phyloP scores from a whole-genome alignment of 2,329 filamentous ascomycete species.

The Aspergillus novofumigatus region DNA sequence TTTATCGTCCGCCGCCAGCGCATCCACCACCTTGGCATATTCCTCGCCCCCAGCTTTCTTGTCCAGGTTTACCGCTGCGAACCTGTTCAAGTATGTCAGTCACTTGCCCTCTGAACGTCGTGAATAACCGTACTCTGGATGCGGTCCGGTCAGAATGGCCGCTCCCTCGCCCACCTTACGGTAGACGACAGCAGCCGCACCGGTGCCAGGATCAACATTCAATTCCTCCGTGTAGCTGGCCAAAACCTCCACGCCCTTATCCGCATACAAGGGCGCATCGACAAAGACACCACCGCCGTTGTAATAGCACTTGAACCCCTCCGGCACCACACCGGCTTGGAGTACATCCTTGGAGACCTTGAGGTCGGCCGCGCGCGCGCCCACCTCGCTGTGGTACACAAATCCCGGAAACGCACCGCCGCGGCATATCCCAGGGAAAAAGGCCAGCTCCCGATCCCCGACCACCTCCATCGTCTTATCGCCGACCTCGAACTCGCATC shows the following conservation, averaged over 20 bases:
- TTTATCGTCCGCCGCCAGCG: conserved; percentile 64
- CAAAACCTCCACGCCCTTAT: conserved; percentile 70
- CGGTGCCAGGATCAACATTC: conserved; percentile 69
- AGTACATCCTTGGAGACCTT: conserved; percentile 61
- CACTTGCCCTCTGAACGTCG: conserved; percentile 3
- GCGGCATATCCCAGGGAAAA: conserved; percentile 82
- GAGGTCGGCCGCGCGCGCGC: conserved; percentile 69
- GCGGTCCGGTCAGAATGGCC: conserved; percentile 77
- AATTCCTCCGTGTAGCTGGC: conserved; percentile 73
- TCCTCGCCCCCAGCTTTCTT: conserved; percentile 61
- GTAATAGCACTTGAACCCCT: conserved; percentile 73
- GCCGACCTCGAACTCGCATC: conserved; percentile 90
- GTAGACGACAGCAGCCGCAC: conserved; percentile 75
- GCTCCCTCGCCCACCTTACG: conserved; percentile 77
- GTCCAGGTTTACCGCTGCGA: conserved; percentile 73
- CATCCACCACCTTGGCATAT: conserved; percentile 67
- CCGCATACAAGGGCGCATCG: conserved; percentile 60
- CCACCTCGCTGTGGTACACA: conserved; percentile 80
- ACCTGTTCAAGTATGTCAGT: conserved; percentile 51
- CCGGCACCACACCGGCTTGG: conserved; percentile 49
- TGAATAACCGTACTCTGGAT: conserved; percentile 71
- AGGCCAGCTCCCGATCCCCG: conserved; percentile 76
- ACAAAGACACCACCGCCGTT: conserved; percentile 95
- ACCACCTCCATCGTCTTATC: conserved; percentile 77
- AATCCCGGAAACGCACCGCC: conserved; percentile 88